phyloP scores from a whole-genome alignment of 441 rosid species.

The Sinapis alba region DNA sequence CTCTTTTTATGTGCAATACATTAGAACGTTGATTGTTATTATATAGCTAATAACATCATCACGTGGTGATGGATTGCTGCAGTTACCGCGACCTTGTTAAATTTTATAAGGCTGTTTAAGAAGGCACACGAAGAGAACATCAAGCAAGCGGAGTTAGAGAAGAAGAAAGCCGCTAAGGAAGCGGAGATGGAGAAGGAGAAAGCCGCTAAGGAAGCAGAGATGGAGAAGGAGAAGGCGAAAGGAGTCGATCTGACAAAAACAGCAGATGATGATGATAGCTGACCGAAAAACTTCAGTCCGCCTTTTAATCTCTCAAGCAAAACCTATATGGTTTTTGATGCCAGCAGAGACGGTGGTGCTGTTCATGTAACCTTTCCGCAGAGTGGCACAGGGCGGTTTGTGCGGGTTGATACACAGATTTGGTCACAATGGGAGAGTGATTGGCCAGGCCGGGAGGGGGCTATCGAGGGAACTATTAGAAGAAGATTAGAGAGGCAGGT shows the following conservation, averaged over 20 bases:
- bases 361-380: conserved; percentile 21
- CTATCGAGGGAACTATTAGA: conserved; percentile 36
- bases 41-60: conserved; percentile 2
- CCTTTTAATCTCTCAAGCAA: neutral
- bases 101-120: conserved; percentile 79
- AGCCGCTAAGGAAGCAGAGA: neutral
- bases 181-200: neutral
- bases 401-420: neutral
- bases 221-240: neutral
- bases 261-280: conserved; percentile 47
- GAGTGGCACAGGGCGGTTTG: conserved; percentile 6
- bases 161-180: neutral
- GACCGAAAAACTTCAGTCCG: neutral
- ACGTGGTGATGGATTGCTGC: conserved; percentile 38
- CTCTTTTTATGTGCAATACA: neutral
- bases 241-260: conserved; percentile 55
- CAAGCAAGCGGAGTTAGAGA: conserved; percentile 46
- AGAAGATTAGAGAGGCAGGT: conserved; percentile 27
- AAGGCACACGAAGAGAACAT: conserved; percentile 89
- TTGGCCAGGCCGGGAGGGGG: conserved; percentile 13
- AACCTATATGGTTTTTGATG: conserved; percentile 7
- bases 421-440: conserved; percentile 7
- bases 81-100: conserved; percentile 80
- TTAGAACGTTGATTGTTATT: neutral
- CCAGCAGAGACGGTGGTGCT: conserved; percentile 16